Conservation (phyloP, 176 grass and related monocot genomes). For the Lolium perenne region DNA sequence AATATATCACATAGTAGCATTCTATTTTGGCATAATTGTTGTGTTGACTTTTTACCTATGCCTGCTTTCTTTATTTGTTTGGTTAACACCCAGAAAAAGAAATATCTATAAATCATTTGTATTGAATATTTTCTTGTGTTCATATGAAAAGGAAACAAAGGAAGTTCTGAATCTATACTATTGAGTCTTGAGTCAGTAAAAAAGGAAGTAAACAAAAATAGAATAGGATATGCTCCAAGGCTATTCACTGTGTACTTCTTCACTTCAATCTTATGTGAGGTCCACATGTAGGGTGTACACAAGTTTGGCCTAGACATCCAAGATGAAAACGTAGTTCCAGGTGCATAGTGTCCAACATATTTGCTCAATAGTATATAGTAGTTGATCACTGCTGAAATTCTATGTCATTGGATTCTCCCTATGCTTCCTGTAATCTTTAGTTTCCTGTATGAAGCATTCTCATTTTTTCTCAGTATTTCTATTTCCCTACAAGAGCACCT, state of each 20-base stretch:
- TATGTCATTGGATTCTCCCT: not conserved
- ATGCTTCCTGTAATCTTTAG: not conserved
- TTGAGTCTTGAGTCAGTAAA: not conserved
- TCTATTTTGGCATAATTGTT: slow-evolving; percentile 16
- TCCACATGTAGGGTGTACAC: slow-evolving; percentile 27
- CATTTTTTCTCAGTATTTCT: not conserved
- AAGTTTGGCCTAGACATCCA: slow-evolving; percentile 10
- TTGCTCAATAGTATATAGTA: slow-evolving; percentile 1
- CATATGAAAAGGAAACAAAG: slow-evolving; percentile 1
- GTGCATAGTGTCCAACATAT: not conserved
- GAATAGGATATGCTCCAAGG: not conserved
- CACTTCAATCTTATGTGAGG: not conserved
- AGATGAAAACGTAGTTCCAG: not conserved
- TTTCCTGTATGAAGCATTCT: slow-evolving; percentile 11
- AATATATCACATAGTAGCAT: slow-evolving; percentile 38
- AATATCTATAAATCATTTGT: not conserved
- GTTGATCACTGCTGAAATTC: not conserved
- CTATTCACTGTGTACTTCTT: not conserved
- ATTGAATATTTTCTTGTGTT: not conserved
- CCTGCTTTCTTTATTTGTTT: not conserved
- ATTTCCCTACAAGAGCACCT: not conserved
- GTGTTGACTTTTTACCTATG: not conserved
- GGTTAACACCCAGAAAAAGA: not conserved
- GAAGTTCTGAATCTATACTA: not conserved
- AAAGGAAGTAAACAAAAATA: not conserved